Percentiles rank a stretch among this genome's conserved stretches.
phyloP scores from a whole-genome alignment of 495 filamentous ascomycete species.

The Penicillium cinerascens region DNA sequence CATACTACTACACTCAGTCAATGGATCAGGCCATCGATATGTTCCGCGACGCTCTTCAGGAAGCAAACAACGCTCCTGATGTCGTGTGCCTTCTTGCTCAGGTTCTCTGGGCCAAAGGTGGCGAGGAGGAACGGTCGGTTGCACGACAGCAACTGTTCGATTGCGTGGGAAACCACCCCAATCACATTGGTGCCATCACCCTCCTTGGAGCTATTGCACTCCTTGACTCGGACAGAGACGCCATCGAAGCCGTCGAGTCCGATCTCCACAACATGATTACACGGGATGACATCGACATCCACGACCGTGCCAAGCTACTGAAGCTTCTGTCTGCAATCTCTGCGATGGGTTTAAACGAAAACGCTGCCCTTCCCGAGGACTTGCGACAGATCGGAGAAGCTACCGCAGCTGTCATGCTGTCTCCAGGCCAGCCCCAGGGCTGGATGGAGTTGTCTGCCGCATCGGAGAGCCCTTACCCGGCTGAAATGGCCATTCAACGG shows the following conservation, averaged over 20 bases:
- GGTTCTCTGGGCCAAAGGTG: conserved; percentile 87
- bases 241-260: conserved; percentile 71
- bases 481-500: conserved; percentile 76
- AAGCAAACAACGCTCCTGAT: conserved; percentile 74
- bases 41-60: conserved; percentile 78
- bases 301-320: conserved; percentile 51
- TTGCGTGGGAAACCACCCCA: conserved; percentile 64
- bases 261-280: conserved; percentile 71
- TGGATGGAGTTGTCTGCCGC: conserved; percentile 70
- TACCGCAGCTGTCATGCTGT: conserved; percentile 69
- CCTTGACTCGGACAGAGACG: conserved; percentile 73
- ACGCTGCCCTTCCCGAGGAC: conserved; percentile 33
- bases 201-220: conserved; percentile 80
- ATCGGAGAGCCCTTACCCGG: conserved; percentile 54
- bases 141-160: conserved; percentile 79
- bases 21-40: conserved; percentile 66
- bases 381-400: conserved; percentile 51
- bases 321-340: conserved; percentile 57
- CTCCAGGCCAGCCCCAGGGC: conserved; percentile 68
- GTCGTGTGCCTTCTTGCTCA: conserved; percentile 85
- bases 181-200: conserved; percentile 72
- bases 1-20: conserved; percentile 63
- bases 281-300: conserved; percentile 48
- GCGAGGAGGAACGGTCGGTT: conserved; percentile 65
- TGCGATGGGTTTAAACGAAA: conserved; percentile 33